A percentile compares a stretch with the other conserved stretches of the same genome.
phyloP scores from a whole-genome alignment of 2,329 filamentous ascomycete genomes.

The Calonectria naviculata region DNA sequence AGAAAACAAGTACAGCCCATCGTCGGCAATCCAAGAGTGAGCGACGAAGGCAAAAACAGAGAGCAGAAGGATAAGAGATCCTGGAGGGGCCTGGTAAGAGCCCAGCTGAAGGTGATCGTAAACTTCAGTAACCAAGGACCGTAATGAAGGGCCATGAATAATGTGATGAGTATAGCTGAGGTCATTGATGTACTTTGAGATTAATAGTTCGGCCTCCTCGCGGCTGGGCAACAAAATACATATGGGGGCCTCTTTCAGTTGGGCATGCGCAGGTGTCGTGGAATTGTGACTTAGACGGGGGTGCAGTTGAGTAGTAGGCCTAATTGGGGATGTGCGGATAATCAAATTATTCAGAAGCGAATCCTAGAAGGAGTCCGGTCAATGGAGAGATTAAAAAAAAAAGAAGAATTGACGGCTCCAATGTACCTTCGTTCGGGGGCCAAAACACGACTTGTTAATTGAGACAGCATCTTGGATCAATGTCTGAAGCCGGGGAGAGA shows the following conservation, averaged over 20 bases:
- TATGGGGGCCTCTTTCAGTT: conserved; percentile 39
- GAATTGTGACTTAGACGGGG: conserved; percentile 38
- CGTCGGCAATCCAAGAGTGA: conserved; percentile 43
- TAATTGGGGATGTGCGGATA: conserved; percentile 48
- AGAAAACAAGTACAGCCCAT: conserved; percentile 40
- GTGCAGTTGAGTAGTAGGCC: conserved; percentile 41
- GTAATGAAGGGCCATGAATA: conserved; percentile 42
- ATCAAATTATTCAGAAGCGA: conserved; percentile 37
- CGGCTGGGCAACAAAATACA: conserved; percentile 48
- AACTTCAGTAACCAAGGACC: conserved; percentile 41
- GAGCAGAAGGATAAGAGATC: conserved; percentile 43
- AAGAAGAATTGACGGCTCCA: conserved; percentile 12
- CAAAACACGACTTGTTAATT: conserved; percentile 45
- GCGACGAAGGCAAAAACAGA: conserved; percentile 44
- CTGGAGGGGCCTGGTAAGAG: conserved; percentile 33
- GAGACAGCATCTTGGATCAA: conserved; percentile 47
- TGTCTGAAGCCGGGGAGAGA: conserved; percentile 47
- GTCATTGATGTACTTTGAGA: conserved; percentile 44
- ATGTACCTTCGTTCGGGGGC: conserved; percentile 38
- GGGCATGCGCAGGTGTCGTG: conserved; percentile 36
- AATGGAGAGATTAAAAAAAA: neutral
- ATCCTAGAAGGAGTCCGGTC: neutral
- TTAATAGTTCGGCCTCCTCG: conserved; percentile 43
- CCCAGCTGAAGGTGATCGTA: conserved; percentile 43
- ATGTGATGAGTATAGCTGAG: conserved; percentile 47